These are phyloP conservation scores for Metschnikowia dekortorum DNA, from an alignment of 805 yeast species.

Conservation along the genomic window DNA sequence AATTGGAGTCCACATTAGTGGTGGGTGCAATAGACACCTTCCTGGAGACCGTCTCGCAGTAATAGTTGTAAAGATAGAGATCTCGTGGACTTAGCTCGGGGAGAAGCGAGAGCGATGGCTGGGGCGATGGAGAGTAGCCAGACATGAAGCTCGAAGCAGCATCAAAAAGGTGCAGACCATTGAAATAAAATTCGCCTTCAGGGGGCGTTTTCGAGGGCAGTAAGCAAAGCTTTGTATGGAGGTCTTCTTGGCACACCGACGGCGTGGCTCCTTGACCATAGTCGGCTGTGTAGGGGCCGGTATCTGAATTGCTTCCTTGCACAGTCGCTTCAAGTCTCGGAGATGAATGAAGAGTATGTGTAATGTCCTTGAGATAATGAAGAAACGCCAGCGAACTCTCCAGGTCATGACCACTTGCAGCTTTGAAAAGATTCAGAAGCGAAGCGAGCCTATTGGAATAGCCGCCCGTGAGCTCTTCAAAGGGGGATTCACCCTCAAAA, in stretches of 20 bases:
- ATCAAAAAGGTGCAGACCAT: background rate
- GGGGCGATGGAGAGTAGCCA: constrained; percentile 25
- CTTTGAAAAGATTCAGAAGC: background rate
- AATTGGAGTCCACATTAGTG: constrained; percentile 42
- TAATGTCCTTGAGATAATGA: constrained; percentile 23
- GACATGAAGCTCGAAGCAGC: constrained; percentile 19
- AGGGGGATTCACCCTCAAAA: background rate
- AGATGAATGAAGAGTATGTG: constrained; percentile 9
- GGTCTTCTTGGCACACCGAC: background rate
- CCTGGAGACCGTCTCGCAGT: constrained; percentile 40
- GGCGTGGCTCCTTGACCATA: background rate
- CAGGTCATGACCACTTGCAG: background rate
- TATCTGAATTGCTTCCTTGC: background rate
- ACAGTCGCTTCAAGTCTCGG: background rate
- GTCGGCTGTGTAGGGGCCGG: background rate
- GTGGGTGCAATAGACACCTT: constrained; percentile 46
- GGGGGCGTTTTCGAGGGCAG: background rate
- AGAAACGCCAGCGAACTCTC: constrained; percentile 19
- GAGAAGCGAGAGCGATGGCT: constrained; percentile 16
- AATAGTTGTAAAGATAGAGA: constrained; percentile 42
- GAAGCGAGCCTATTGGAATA: background rate
- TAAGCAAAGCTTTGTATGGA: background rate
- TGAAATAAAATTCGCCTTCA: background rate
- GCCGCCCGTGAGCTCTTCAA: background rate
- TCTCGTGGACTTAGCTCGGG: constrained; percentile 18